phyloP scores from a whole-genome alignment of 331 rosid genomes.

The Spiraea crenata region DNA sequence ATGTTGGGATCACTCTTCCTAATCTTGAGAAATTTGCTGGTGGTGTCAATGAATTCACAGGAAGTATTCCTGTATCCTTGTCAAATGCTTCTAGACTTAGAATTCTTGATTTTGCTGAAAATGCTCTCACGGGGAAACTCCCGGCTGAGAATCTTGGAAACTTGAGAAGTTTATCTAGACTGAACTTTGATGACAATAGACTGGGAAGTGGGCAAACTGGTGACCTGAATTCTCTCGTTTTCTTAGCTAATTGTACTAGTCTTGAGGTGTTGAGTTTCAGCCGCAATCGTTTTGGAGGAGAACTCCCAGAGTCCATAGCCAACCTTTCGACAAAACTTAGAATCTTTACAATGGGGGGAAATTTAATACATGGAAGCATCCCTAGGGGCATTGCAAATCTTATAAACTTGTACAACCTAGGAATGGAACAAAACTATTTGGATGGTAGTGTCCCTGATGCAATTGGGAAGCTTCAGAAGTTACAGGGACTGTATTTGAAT shows the following conservation, averaged over 20 bases:
- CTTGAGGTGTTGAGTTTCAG: accelerated
- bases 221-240: background rate
- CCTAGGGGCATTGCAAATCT: background rate
- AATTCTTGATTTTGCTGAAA: constrained; percentile 30
- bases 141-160: constrained; percentile 36
- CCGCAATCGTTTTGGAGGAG: background rate
- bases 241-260: background rate
- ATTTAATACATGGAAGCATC: background rate
- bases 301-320: background rate
- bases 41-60: constrained; percentile 35
- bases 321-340: background rate
- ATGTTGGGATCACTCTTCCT: constrained; percentile 43
- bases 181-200: background rate
- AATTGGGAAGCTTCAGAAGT: background rate
- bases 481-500: accelerated
- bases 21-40: constrained; percentile 35
- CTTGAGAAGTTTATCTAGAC: constrained; percentile 21
- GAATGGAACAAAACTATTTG: background rate
- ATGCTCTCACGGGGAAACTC: constrained; percentile 30
- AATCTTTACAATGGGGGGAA: accelerated
- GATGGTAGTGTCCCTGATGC: background rate
- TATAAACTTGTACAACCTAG: background rate
- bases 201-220: background rate
- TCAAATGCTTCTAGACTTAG: constrained; percentile 39
- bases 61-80: constrained; percentile 39